Evolutionary conservation across 2,329 filamentous ascomycete genomes (phyloP).

Genomic region (Endoconidiophora laricicola): DNA sequence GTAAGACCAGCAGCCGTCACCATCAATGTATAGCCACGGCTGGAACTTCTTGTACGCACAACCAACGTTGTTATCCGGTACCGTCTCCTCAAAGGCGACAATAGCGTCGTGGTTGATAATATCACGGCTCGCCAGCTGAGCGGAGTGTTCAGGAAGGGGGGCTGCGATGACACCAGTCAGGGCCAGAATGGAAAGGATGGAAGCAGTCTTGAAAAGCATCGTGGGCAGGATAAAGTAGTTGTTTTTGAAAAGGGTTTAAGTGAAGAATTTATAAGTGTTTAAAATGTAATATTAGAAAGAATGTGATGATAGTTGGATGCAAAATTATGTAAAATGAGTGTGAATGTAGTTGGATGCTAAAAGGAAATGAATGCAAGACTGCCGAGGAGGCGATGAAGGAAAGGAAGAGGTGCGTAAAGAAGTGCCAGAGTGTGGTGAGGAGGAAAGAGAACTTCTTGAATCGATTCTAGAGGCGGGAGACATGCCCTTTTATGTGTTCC

Average conservation of each 20-base stretch:
- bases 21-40: constrained; percentile 24
- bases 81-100: constrained; percentile 19
- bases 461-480: neutral
- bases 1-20: constrained; percentile 45
- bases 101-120: constrained; percentile 20
- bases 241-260: neutral
- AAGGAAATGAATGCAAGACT: neutral
- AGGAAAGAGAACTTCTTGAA: constrained; percentile 1
- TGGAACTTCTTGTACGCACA: constrained; percentile 21
- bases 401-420: neutral
- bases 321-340: neutral
- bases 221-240: neutral
- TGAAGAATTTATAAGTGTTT: neutral
- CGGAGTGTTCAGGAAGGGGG: neutral
- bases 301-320: constrained; percentile 1
- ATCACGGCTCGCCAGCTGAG: constrained; percentile 17
- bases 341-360: constrained; percentile 3
- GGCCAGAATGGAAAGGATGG: constrained; percentile 1
- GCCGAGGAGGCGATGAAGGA: neutral
- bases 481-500: neutral
- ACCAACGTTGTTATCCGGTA: constrained; percentile 18
- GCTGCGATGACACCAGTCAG: constrained; percentile 5
- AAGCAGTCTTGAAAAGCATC: constrained; percentile 10
- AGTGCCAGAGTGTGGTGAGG: constrained; percentile 5
- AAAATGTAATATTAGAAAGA: constrained; percentile 2